Conservation (phyloP, 306 rosid genomes). For the Crotalaria pallida region DNA sequence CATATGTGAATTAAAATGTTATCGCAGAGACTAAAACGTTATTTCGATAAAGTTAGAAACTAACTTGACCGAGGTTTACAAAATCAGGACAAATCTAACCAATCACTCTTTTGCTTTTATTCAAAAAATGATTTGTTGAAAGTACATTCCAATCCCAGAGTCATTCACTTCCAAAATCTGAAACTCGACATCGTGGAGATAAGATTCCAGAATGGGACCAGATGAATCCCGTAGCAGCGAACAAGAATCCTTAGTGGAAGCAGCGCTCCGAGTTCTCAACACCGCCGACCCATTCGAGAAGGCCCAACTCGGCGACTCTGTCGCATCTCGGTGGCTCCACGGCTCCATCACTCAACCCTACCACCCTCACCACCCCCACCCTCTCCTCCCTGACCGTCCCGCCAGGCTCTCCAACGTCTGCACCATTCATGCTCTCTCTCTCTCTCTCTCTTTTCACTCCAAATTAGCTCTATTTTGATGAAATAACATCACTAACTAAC, state of each 20-base stretch:
- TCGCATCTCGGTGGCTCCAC: slow-evolving; percentile 66
- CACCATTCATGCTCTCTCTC: neutral
- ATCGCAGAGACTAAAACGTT: no score
- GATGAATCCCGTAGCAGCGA: neutral
- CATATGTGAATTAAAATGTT: no score
- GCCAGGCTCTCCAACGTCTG: slow-evolving; percentile 61
- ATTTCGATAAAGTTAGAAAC: no score
- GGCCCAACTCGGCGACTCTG: slow-evolving; percentile 62
- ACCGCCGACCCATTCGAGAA: slow-evolving; percentile 81
- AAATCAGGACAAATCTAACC: no score
- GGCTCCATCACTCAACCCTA: slow-evolving; percentile 51
- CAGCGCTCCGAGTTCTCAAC: slow-evolving; percentile 74
- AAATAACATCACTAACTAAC: slow-evolving; percentile 11
- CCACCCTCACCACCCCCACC: slow-evolving; percentile 31
- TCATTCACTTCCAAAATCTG: neutral
- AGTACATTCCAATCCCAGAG: no score
- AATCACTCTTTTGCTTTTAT: no score
- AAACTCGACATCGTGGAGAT: neutral
- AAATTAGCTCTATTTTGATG: slow-evolving; percentile 20
- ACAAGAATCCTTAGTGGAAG: slow-evolving; percentile 55
- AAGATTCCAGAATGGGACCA: neutral
- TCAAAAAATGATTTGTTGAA: no score
- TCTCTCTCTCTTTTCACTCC: no score
- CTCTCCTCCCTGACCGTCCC: slow-evolving; percentile 66
- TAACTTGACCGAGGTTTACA: no score